Evolutionary conservation across 306 rosid species (phyloP), one percentile per base, ranked within the genome.

Genomic region (Rubus idaeus): DNA sequence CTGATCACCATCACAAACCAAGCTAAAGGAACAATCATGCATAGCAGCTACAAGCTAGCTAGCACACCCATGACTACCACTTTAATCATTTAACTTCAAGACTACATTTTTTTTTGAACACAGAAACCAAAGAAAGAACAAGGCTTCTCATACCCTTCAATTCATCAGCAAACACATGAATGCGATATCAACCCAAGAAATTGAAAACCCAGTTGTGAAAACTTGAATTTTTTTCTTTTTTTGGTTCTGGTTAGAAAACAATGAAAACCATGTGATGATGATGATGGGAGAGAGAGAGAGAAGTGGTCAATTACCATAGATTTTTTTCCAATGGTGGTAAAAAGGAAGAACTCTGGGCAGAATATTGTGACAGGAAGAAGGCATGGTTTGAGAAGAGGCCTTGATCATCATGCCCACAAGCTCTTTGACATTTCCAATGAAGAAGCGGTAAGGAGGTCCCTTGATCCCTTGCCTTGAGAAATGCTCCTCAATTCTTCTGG

Each of bases 281-380:
- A n/a, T 63, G 62, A 75, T 37, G 45, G 14, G 12, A 6, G 40
- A 40, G 49, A 7, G 17, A n/a, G 81, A 74, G 63, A 50, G 45
- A 35, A 55, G 62, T 5, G 55, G 4, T 3, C 0, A 5, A 0
- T 52, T 80, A 91, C 99, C 99, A 37, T 96, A 96, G 52, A 91
- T 87, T 82, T 96, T 96, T 76, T 88, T 93, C 99, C 99, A 96
- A 82, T 96, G 98, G 78, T 96, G 99, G 83, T 91, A 96, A 79
- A 96, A 96, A 71, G 99, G 85, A 39, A 96, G 97, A 60, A 96
- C 99, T 70, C 99, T 80, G 20, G 99, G 99, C 14, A 96, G 96
- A 71, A 96, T 96, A 83, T 96, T 90, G 88, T 96, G 99, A 49
- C 98, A 91, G 87, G 77, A 76, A 64, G 74, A 44, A 71, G 97